Percentiles rank a stretch among this genome's conserved stretches.
These are phyloP conservation scores for Talaromyces wortmannii DNA, from an alignment of 495 filamentous ascomycete genomes.

Conservation along the genomic window DNA sequence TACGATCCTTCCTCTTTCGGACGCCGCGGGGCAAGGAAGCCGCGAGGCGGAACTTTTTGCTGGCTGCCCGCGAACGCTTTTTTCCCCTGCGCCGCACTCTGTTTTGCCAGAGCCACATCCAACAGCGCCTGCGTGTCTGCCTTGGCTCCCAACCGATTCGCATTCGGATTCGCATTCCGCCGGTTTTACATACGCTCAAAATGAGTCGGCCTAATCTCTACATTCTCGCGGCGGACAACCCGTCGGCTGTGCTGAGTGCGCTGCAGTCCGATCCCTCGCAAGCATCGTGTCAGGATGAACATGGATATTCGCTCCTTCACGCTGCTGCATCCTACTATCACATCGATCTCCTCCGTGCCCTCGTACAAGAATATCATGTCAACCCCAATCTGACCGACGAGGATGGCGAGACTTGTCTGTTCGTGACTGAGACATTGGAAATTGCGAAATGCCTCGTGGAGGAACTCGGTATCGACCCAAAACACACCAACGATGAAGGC, in stretches of 20 bases:
- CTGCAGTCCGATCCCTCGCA: conserved; percentile 59
- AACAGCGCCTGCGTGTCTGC: not conserved
- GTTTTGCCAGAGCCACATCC: conserved; percentile 5
- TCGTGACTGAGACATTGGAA: conserved; percentile 71
- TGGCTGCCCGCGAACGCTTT: not conserved
- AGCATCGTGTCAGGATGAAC: conserved; percentile 65
- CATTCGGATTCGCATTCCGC: not conserved
- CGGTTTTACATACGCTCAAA: not conserved
- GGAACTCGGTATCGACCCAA: conserved; percentile 65
- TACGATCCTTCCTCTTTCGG: conserved; percentile 3
- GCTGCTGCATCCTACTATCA: conserved; percentile 90
- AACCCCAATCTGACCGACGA: conserved; percentile 76
- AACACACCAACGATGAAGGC: conserved; percentile 55
- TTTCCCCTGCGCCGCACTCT: conserved; percentile 6
- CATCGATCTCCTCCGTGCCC: conserved; percentile 64
- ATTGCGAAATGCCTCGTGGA: conserved; percentile 72
- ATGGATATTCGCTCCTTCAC: conserved; percentile 88
- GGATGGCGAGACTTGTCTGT: conserved; percentile 87
- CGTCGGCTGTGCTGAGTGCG: conserved; percentile 54
- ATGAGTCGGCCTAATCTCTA: conserved; percentile 63
- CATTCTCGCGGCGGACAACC: conserved; percentile 72
- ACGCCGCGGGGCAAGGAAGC: conserved; percentile 1
- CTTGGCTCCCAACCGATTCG: not conserved
- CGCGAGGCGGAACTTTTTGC: not conserved
- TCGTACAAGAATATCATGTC: conserved; percentile 72